phyloP scores from a whole-genome alignment of 2,329 filamentous ascomycete genomes.

The Venturia pyrina region DNA sequence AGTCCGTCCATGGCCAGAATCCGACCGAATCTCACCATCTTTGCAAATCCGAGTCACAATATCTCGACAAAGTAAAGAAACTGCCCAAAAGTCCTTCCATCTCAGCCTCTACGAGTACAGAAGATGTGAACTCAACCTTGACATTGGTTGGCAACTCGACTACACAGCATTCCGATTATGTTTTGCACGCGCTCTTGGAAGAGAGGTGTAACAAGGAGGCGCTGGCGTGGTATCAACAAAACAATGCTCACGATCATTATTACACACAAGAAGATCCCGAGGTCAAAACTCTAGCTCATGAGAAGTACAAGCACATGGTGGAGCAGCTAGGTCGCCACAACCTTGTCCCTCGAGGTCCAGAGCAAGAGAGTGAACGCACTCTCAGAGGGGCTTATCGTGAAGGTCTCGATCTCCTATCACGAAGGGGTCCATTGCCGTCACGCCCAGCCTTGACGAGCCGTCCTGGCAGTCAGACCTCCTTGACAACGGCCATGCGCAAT shows the following conservation, averaged over 20 bases:
- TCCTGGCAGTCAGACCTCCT: background rate
- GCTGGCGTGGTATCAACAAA: slow-evolving; percentile 23
- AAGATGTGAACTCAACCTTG: background rate
- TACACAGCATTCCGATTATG: slow-evolving; percentile 4
- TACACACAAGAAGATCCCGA: slow-evolving; percentile 23
- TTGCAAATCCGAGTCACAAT: background rate
- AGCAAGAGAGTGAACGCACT: slow-evolving; percentile 1
- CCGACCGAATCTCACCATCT: background rate
- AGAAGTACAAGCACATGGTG: slow-evolving; percentile 30
- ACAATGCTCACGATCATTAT: slow-evolving; percentile 15
- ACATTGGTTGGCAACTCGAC: background rate
- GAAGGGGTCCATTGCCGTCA: slow-evolving; percentile 1
- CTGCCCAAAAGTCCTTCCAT: background rate
- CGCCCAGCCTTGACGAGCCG: slow-evolving; percentile 4
- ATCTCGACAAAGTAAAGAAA: slow-evolving; percentile 3
- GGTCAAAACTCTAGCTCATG: slow-evolving; percentile 26
- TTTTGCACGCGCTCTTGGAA: slow-evolving; percentile 37
- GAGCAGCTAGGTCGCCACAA: slow-evolving; percentile 26
- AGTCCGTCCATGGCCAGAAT: background rate
- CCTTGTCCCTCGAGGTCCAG: slow-evolving; percentile 18
- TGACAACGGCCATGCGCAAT: background rate
- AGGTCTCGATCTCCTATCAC: slow-evolving; percentile 11
- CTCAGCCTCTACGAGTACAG: background rate
- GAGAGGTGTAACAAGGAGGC: slow-evolving; percentile 32
- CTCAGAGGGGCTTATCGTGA: slow-evolving; percentile 1